Evolutionary conservation across 306 rosid species (phyloP).

Genomic region (Lathyrus sativus): DNA sequence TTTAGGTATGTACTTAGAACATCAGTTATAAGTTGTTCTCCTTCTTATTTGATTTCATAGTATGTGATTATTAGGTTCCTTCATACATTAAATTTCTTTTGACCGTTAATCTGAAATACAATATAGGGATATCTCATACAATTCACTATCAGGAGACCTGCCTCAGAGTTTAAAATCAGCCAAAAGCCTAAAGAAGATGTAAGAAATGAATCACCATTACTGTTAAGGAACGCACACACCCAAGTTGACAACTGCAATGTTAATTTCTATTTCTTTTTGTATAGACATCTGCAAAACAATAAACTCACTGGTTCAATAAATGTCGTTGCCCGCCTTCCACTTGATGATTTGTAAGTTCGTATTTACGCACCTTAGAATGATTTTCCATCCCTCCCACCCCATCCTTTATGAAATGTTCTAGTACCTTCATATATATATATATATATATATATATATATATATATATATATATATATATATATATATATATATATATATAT

Average conservation of each 20-base stretch:
- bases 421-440: too few relatives aligned
- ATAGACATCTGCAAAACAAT: conserved; percentile 79
- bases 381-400: too few relatives aligned
- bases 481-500: too few relatives aligned
- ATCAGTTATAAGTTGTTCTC: too few relatives aligned
- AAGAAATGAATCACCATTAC: conserved; percentile 40
- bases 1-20: too few relatives aligned
- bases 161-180: conserved; percentile 80
- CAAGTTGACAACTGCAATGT: conserved; percentile 15
- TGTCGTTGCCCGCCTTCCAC: conserved; percentile 71
- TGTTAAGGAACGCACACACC: conserved; percentile 9
- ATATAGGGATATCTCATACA: conserved; percentile 79
- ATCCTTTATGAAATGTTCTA: too few relatives aligned
- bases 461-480: too few relatives aligned
- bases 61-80: not conserved
- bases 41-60: conserved; percentile 16
- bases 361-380: too few relatives aligned
- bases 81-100: conserved; percentile 23
- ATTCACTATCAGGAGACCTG: conserved; percentile 73
- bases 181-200: conserved; percentile 69
- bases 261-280: conserved; percentile 34
- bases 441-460: too few relatives aligned
- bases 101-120: conserved; percentile 32
- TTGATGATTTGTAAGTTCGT: conserved; percentile 69
- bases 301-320: conserved; percentile 71